phyloP scores from a whole-genome alignment of 495 filamentous ascomycete genomes.

The Cryomyces antarcticus region DNA sequence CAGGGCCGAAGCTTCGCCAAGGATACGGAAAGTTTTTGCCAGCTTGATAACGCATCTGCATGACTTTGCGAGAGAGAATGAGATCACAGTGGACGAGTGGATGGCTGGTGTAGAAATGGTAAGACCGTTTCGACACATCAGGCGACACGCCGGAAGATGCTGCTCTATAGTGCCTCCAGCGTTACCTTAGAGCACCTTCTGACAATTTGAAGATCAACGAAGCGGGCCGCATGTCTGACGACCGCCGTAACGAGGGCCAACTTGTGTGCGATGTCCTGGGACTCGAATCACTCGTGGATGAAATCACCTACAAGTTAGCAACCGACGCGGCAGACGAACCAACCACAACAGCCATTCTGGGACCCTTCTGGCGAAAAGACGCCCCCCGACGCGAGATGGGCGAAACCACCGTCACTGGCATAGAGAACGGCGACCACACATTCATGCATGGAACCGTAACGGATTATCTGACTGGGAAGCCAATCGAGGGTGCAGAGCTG shows the following conservation, averaged over 20 bases:
- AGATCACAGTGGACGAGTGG: slow-evolving; percentile 35
- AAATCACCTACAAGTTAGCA: slow-evolving; percentile 50
- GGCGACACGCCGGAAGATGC: neutral
- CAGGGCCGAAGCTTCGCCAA: slow-evolving; percentile 43
- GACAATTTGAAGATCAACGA: slow-evolving; percentile 36
- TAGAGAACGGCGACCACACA: slow-evolving; percentile 31
- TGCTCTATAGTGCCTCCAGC: neutral
- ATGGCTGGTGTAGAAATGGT: slow-evolving; percentile 18
- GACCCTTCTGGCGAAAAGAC: slow-evolving; percentile 58
- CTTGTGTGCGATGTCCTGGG: slow-evolving; percentile 54
- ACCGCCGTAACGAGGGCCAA: slow-evolving; percentile 53
- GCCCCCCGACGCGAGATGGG: slow-evolving; percentile 43
- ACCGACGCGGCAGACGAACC: slow-evolving; percentile 27
- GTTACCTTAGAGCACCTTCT: neutral
- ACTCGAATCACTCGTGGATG: slow-evolving; percentile 54
- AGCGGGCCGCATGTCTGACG: slow-evolving; percentile 49
- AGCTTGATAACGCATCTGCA: slow-evolving; percentile 35
- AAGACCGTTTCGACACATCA: neutral
- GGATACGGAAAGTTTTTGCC: slow-evolving; percentile 30
- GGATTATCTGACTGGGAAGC: slow-evolving; percentile 32
- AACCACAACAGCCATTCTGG: slow-evolving; percentile 54
- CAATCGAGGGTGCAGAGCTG: slow-evolving; percentile 40
- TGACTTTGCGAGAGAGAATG: slow-evolving; percentile 37
- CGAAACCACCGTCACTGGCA: slow-evolving; percentile 33
- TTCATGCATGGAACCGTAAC: slow-evolving; percentile 44